Percentiles rank a stretch among this genome's conserved stretches.
These are phyloP conservation scores for Fusarium subtropicale DNA, from an alignment of 2,329 filamentous ascomycete species.

Conservation along the genomic window DNA sequence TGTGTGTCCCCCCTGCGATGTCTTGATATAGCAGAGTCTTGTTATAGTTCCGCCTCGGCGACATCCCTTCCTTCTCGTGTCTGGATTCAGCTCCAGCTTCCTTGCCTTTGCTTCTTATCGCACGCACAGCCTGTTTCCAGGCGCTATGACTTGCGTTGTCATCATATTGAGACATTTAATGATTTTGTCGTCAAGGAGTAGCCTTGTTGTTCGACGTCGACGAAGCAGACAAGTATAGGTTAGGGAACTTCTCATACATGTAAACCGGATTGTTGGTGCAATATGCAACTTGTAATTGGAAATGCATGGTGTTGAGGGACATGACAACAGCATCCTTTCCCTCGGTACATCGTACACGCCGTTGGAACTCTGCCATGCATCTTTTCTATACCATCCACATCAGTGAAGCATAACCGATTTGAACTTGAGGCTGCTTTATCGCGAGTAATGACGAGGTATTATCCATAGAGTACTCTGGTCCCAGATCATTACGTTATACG, in stretches of 20 bases:
- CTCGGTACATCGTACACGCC: accelerated
- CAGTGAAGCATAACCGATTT: neutral
- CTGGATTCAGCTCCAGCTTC: neutral
- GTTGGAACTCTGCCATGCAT: neutral
- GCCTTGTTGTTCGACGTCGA: conserved; percentile 2
- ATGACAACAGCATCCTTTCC: neutral
- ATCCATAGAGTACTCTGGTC: too few species aligned
- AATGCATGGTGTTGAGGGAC: neutral
- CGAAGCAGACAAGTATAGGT: conserved; percentile 1
- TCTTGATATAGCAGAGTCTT: conserved; percentile 4
- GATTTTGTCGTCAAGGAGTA: neutral
- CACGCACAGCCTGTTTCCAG: conserved; percentile 4
- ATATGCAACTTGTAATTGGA: neutral
- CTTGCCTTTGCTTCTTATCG: neutral
- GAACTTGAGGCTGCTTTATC: neutral
- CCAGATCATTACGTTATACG: too few species aligned
- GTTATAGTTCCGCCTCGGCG: conserved; percentile 6
- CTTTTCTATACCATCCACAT: neutral
- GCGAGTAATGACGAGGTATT: too few species aligned
- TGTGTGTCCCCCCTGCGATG: conserved; percentile 5
- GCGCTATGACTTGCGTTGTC: conserved; percentile 5
- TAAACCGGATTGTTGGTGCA: neutral
- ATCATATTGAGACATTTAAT: conserved; percentile 6
- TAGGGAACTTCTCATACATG: neutral
- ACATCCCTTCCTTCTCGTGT: conserved; percentile 7